A percentile compares a stretch with the other conserved stretches of the same genome.
Evolutionary conservation across 345 rosid genomes (phyloP).

Genomic region (Citrus unshiu): DNA sequence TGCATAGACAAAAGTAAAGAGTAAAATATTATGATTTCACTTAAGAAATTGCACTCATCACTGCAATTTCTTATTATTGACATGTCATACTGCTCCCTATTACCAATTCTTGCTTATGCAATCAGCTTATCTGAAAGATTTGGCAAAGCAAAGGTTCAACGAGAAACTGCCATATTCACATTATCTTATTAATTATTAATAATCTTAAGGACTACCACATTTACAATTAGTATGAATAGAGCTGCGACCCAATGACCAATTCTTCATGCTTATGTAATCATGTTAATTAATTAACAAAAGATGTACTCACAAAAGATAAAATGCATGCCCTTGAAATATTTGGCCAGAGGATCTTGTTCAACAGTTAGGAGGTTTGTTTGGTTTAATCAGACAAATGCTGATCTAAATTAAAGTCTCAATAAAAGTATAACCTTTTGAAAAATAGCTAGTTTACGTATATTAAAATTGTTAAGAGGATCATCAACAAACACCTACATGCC

Average conservation of each 20-base stretch:
- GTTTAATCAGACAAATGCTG: not conserved
- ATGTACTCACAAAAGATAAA: not conserved
- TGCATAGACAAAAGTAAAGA: not conserved
- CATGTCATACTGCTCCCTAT: not conserved
- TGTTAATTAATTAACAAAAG: not conserved
- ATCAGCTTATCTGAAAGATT: not conserved
- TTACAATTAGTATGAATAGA: not conserved
- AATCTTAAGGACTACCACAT: not conserved
- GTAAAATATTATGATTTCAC: not conserved
- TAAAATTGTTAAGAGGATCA: not conserved
- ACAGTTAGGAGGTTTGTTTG: not conserved
- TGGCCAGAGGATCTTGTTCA: conserved; percentile 1
- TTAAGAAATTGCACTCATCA: too few relatives aligned
- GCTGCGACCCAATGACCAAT: not conserved
- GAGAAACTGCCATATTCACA: not conserved
- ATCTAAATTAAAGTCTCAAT: not conserved
- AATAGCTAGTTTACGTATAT: not conserved
- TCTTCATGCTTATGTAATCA: not conserved
- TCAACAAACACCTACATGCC: not conserved
- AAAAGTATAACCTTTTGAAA: not conserved
- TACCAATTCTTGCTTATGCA: not conserved
- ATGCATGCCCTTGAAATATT: not conserved
- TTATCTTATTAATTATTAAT: not conserved
- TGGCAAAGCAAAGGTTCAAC: not conserved
- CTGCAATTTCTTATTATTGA: not conserved